phyloP scores from a whole-genome alignment of 805 yeast genomes.

The Allodekkera sacchari region DNA sequence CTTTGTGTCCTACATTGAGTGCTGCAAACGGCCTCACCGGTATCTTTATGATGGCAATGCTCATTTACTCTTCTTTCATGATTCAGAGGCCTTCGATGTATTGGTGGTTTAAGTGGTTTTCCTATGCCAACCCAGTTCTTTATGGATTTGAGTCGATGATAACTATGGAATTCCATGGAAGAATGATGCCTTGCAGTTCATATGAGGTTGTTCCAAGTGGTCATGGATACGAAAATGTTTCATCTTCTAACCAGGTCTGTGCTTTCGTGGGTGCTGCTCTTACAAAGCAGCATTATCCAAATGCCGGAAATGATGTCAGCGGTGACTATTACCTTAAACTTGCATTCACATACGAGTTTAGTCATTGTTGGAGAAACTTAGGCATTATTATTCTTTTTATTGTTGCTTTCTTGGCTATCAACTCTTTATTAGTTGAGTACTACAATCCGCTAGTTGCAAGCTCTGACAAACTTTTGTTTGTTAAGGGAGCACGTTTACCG shows the following conservation, averaged over 20 bases:
- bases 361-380: slow-evolving; percentile 73
- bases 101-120: slow-evolving; percentile 56
- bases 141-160: slow-evolving; percentile 47
- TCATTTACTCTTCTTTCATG: slow-evolving; percentile 58
- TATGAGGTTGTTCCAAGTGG: slow-evolving; percentile 43
- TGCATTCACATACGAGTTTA: slow-evolving; percentile 42
- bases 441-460: slow-evolving; percentile 23
- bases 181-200: slow-evolving; percentile 41
- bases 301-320: slow-evolving; percentile 29
- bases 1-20: slow-evolving; percentile 37
- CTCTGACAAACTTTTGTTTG: slow-evolving; percentile 26
- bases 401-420: slow-evolving; percentile 28
- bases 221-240: slow-evolving; percentile 37
- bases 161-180: slow-evolving; percentile 48
- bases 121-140: slow-evolving; percentile 38
- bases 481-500: slow-evolving; percentile 16
- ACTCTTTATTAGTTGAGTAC: slow-evolving; percentile 23
- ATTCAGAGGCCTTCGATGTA: slow-evolving; percentile 51
- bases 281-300: slow-evolving; percentile 16
- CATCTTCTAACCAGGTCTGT: slow-evolving; percentile 38
- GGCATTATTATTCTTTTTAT: slow-evolving; percentile 42
- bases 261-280: slow-evolving; percentile 39
- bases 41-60: slow-evolving; percentile 39
- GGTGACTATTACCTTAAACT: slow-evolving; percentile 42
- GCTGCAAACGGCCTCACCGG: slow-evolving; percentile 58